Conservation (phyloP, 148 eudicot species). For the Chenopodium formosanum region DNA sequence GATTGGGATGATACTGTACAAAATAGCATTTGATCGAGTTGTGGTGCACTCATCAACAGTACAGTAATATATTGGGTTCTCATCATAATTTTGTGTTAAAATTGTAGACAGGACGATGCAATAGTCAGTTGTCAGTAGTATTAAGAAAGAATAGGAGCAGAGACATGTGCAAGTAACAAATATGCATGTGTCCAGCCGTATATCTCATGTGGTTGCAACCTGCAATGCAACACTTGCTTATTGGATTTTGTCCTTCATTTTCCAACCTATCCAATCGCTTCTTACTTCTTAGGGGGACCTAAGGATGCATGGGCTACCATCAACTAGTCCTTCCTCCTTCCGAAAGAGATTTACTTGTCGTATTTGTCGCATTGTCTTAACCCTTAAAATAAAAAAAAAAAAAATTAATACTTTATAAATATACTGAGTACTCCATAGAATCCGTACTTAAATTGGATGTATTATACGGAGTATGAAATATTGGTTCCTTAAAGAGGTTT, state of each 20-base stretch:
- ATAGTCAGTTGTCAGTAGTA: neutral
- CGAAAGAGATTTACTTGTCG: too few species aligned
- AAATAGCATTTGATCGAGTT: too few species aligned
- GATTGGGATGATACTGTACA: too few species aligned
- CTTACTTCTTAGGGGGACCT: neutral
- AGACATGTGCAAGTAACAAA: constrained; percentile 22
- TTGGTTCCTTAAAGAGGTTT: too few species aligned
- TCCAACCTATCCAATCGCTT: neutral
- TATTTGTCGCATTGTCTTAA: too few species aligned
- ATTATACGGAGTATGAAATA: too few species aligned
- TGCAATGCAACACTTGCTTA: constrained; percentile 5
- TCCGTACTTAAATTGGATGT: too few species aligned
- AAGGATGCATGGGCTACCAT: neutral
- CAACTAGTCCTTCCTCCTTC: too few species aligned
- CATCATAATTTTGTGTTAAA: neutral
- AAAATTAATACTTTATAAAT: too few species aligned
- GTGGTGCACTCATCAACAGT: neutral
- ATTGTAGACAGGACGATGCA: neutral
- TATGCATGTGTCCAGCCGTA: constrained; percentile 26
- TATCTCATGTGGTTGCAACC: constrained; percentile 16
- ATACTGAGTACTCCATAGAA: too few species aligned
- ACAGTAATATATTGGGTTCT: too few species aligned
- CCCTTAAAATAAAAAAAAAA: too few species aligned
- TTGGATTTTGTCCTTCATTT: constrained; percentile 21
- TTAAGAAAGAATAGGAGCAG: constrained; percentile 1